These are phyloP conservation scores for Scedosporium boydii DNA, from an alignment of 2,329 filamentous ascomycete genomes.

Conservation along the genomic window DNA sequence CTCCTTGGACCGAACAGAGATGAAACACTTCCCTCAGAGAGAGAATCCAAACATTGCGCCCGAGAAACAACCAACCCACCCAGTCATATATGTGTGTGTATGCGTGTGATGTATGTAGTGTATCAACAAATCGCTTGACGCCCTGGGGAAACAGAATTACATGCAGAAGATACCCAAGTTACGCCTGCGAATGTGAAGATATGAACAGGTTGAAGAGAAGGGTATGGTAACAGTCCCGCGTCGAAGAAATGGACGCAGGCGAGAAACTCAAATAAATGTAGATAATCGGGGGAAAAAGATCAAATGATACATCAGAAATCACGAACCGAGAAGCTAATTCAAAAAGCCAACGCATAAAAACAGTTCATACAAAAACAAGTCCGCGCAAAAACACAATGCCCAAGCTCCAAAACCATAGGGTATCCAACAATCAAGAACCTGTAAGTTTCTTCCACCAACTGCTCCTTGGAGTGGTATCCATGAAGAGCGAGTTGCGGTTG, in stretches of 20 bases:
- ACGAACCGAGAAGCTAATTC: background rate
- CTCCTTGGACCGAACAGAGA: background rate
- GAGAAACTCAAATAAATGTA: background rate
- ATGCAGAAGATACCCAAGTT: background rate
- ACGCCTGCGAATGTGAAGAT: background rate
- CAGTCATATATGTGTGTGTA: background rate
- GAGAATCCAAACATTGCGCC: background rate
- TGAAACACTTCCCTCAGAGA: background rate
- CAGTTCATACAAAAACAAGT: background rate
- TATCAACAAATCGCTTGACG: background rate
- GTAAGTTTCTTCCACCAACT: constrained; percentile 53
- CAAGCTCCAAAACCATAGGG: background rate
- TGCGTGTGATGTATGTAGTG: background rate
- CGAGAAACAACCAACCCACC: background rate
- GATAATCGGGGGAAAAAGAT: background rate
- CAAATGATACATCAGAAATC: background rate
- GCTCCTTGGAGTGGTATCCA: constrained; percentile 38
- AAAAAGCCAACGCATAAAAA: background rate
- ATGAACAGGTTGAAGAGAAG: background rate
- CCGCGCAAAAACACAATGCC: background rate
- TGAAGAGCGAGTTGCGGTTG: constrained; percentile 29
- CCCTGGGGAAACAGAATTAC: background rate
- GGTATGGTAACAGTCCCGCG: background rate
- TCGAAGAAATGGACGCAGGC: background rate
- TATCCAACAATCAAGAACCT: constrained; percentile 14